Percentiles rank a stretch among this genome's conserved stretches.
Conservation (phyloP, 106 monocot genomes). For the Dactylorhiza incarnata region DNA sequence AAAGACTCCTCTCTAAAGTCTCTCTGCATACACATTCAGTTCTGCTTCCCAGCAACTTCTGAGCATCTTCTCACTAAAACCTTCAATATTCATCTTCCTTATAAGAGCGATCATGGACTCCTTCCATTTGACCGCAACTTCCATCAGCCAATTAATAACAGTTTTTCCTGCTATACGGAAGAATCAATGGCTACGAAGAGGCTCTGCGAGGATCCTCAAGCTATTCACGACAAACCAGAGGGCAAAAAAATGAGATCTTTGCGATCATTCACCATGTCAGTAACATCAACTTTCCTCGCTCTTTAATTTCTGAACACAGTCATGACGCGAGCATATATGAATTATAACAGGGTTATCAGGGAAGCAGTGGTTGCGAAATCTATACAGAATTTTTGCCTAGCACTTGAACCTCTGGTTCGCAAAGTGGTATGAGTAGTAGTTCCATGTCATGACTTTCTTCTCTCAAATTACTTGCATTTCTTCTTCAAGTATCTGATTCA, state of each 20-base stretch:
- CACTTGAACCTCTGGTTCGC: not conserved
- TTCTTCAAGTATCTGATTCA: not conserved
- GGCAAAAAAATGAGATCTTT: conserved; percentile 1
- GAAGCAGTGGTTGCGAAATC: not conserved
- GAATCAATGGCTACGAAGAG: not conserved
- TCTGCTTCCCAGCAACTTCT: no score
- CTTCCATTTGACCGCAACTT: no score
- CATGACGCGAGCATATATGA: not conserved
- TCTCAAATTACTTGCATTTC: not conserved
- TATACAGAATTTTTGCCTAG: conserved; percentile 2
- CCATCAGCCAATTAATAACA: no score
- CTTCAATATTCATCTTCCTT: no score
- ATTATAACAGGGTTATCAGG: conserved; percentile 8
- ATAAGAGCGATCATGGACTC: no score
- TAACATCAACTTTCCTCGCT: not conserved
- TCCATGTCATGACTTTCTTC: not conserved
- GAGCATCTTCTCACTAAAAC: no score
- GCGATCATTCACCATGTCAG: conserved; percentile 8
- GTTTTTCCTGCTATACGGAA: no score
- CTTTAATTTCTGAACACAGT: not conserved
- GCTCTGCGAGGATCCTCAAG: not conserved
- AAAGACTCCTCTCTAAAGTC: no score
- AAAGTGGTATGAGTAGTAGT: conserved; percentile 3
- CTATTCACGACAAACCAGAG: not conserved
- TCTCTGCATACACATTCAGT: no score